Evolutionary conservation across 768 basidiomycete species (phyloP).

Genomic region (Serendipita sp.): DNA sequence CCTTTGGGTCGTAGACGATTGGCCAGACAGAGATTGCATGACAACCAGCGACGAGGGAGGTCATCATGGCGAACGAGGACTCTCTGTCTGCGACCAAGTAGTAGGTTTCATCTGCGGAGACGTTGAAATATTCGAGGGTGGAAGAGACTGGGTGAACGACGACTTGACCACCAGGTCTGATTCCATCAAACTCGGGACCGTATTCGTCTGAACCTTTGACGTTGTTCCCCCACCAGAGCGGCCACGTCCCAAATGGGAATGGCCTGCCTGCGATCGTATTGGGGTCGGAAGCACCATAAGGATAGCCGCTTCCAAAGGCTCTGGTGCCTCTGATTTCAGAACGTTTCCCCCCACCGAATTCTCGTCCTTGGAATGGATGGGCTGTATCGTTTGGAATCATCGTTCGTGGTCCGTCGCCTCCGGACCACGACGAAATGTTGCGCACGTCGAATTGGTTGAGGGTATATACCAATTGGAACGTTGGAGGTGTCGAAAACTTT

Average conservation of each 20-base stretch:
- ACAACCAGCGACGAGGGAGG: neutral
- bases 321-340: neutral
- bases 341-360: neutral
- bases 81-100: neutral
- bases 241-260: neutral
- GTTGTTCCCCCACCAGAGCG: neutral
- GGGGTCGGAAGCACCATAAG: neutral
- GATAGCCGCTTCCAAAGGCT: conserved; percentile 1
- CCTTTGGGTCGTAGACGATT: neutral
- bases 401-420: neutral
- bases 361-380: neutral
- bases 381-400: neutral
- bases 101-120: neutral
- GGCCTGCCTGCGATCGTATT: neutral
- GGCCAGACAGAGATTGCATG: neutral
- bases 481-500: neutral
- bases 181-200: neutral
- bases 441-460: neutral
- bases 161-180: conserved; percentile 1
- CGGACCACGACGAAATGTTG: neutral
- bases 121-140: neutral
- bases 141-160: neutral
- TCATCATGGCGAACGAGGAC: neutral
- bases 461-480: neutral
- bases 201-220: neutral